These are phyloP conservation scores for Symbiodinium pilosum DNA, from an alignment of 73 alveolate species.

Conservation along the genomic window DNA sequence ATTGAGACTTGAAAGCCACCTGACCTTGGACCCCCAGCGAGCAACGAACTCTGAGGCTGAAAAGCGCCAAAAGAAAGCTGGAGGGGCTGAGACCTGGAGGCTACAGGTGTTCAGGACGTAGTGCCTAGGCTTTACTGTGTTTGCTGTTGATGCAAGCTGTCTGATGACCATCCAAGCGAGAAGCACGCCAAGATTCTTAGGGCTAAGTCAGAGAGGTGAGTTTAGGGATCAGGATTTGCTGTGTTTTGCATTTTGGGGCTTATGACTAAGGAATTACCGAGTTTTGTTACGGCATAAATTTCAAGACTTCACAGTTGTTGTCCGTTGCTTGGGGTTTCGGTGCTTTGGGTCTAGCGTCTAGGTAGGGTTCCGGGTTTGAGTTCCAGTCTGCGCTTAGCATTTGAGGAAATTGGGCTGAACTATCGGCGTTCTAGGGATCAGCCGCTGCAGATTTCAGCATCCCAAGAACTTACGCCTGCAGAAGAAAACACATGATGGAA, in stretches of 20 bases:
- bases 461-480: too few relatives aligned
- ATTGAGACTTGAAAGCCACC: neutral
- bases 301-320: too few relatives aligned
- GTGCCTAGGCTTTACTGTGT: neutral
- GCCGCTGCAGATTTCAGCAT: too few relatives aligned
- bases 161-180: neutral
- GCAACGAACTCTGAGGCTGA: constrained; percentile 13
- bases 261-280: neutral
- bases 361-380: too few relatives aligned
- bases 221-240: neutral
- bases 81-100: constrained; percentile 26
- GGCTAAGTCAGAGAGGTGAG: neutral
- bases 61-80: constrained; percentile 28
- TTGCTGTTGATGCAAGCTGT: too few relatives aligned
- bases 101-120: neutral
- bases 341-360: too few relatives aligned
- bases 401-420: too few relatives aligned
- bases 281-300: neutral
- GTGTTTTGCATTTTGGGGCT: neutral
- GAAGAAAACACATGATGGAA: too few relatives aligned
- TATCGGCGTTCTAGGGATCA: too few relatives aligned
- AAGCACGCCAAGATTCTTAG: neutral
- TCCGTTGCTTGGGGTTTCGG: too few relatives aligned
- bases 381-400: too few relatives aligned
- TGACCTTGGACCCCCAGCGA: neutral